A percentile compares a stretch with the other conserved stretches of the same genome.
These are phyloP conservation scores for Fusarium drepaniforme DNA, from an alignment of 2,329 filamentous ascomycete genomes.

Conservation along the genomic window DNA sequence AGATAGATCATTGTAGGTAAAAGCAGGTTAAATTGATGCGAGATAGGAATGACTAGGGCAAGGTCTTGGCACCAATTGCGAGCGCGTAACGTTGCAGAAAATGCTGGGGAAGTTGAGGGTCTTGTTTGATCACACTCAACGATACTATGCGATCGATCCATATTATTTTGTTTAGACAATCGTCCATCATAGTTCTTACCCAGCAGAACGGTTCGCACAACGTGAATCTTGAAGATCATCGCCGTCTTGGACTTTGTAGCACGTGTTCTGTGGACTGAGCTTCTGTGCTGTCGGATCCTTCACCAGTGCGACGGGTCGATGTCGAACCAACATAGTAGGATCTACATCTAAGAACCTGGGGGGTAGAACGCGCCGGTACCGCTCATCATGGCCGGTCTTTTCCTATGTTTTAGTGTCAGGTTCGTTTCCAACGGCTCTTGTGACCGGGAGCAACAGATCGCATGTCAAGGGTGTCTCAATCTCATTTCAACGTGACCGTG, in stretches of 20 bases:
- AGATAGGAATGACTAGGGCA: constrained; percentile 20
- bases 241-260: constrained; percentile 13
- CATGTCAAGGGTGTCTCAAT: constrained; percentile 21
- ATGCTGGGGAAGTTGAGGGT: constrained; percentile 30
- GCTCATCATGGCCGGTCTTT: constrained; percentile 13
- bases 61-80: constrained; percentile 20
- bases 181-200: constrained; percentile 17
- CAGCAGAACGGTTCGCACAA: constrained; percentile 32
- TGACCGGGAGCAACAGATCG: constrained; percentile 9
- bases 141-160: constrained; percentile 15
- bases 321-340: constrained; percentile 35
- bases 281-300: constrained; percentile 14
- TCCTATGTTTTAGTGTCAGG: constrained; percentile 28
- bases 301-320: constrained; percentile 30
- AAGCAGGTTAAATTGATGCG: constrained; percentile 4
- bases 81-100: background rate
- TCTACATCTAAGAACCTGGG: constrained; percentile 27
- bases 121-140: constrained; percentile 11
- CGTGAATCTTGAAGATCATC: constrained; percentile 36
- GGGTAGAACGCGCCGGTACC: constrained; percentile 7
- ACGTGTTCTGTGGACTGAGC: constrained; percentile 37
- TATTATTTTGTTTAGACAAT: constrained; percentile 19
- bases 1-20: constrained; percentile 8
- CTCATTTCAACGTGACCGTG: constrained; percentile 8
- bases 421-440: constrained; percentile 24